These are phyloP conservation scores for Monosporozyma yasuniensis DNA, from an alignment of 805 yeast genomes.

Conservation along the genomic window DNA sequence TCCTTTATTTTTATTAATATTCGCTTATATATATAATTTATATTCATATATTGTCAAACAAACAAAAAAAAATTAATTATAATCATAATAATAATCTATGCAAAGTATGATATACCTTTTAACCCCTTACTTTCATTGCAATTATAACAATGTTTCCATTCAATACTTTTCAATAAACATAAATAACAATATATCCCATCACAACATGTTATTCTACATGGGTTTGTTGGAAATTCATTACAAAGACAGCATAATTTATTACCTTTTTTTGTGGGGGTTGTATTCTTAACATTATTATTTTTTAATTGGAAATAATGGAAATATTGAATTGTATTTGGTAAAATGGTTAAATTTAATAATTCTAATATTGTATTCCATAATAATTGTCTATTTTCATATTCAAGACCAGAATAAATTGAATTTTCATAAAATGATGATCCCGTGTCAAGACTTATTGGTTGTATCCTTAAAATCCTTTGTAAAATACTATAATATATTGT, in stretches of 20 bases:
- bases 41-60: conserved; percentile 87
- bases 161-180: conserved; percentile 3
- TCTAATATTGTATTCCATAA: conserved; percentile 26
- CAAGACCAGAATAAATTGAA: conserved; percentile 15
- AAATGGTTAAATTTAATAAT: conserved; percentile 15
- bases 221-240: conserved; percentile 4
- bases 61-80: conserved; percentile 51
- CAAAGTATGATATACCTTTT: conserved; percentile 1
- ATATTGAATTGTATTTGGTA: conserved; percentile 8
- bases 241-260: conserved; percentile 2
- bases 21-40: conserved; percentile 62
- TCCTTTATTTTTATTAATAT: too few species aligned
- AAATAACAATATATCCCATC: conserved; percentile 4
- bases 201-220: conserved; percentile 5
- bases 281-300: background rate
- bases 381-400: conserved; percentile 24
- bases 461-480: conserved; percentile 14
- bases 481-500: conserved; percentile 12
- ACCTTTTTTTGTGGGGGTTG: background rate
- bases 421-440: conserved; percentile 9
- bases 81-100: conserved; percentile 35
- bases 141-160: conserved; percentile 1
- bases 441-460: background rate
- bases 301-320: background rate
- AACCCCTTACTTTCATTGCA: background rate